These are phyloP conservation scores for Aegilops umbellulata DNA, from an alignment of 176 grass and related monocot genomes.

Conservation along the genomic window DNA sequence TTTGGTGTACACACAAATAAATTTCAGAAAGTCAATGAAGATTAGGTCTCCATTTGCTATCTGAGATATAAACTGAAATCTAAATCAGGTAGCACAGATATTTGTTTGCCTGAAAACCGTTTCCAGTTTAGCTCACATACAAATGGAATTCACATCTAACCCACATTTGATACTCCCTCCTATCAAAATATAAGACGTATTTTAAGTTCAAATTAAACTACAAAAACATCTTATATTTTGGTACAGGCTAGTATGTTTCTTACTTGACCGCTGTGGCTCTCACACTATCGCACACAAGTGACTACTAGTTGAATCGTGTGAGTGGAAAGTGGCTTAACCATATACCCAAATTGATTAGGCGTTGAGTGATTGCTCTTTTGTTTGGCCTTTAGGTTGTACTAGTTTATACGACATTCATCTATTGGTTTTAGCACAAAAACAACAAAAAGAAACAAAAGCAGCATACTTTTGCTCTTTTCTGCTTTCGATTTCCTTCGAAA, in stretches of 20 bases:
- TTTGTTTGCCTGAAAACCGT: background rate
- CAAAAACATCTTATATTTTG: too few species aligned
- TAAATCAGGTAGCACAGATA: background rate
- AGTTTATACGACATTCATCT: background rate
- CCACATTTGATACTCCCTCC: background rate
- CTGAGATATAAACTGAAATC: background rate
- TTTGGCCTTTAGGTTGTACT: conserved; percentile 24
- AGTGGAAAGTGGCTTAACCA: conserved; percentile 15
- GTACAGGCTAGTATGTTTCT: background rate
- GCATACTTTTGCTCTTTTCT: conserved; percentile 14
- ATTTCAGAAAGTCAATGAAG: background rate
- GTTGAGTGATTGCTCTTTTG: conserved; percentile 21
- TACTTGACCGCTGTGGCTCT: background rate
- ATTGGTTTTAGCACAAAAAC: background rate
- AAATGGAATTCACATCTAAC: background rate
- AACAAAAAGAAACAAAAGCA: background rate
- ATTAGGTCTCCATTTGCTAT: background rate
- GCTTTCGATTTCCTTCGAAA: background rate
- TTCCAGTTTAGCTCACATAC: background rate
- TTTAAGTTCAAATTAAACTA: too few species aligned
- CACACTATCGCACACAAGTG: background rate
- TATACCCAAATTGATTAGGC: background rate
- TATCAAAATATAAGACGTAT: too few species aligned
- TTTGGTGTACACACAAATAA: background rate
- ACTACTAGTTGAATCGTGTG: background rate